Base-by-base conservation (phyloP, 179 eudicot genomes). In the Amaranthus tricolor region DNA sequence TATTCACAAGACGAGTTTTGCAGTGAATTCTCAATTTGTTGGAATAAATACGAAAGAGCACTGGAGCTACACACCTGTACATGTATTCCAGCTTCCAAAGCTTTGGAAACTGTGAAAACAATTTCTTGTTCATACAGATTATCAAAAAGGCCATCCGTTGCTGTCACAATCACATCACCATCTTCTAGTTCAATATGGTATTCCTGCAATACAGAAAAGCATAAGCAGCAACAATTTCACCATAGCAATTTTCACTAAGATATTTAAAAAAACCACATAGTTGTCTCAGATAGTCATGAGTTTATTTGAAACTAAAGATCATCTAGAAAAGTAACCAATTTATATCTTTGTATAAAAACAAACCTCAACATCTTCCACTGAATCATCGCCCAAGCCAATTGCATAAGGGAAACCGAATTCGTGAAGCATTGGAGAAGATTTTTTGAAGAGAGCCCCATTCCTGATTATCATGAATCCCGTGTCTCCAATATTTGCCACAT, bases 61-160 rank as follows among this genome's bases (percentile, higher is more conserved):
- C 65, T 64, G 9, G 24, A 58, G 60, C 75, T 54, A 48, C 73
- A 40, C 70, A 94, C 98, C 97, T 92, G 78, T 7, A 81, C 74
- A 54, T 76, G 73, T 82, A 62, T 75, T 68, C 82, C 85, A 74
- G 79, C 85, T 79, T 80, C 77, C 74, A 85, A 14, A 16, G 89
- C 86, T 71, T 82, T 81, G 73, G 83, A 79, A 77, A 92, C 82
- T 10, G 85, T 61, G 53, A 82, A 84, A 47, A 82, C 85, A 73
- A 94, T 90, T 75, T 94, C 96, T 71, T 87, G 82, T 67, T 88
- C 89, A 51, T 92, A 94, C 15, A 92, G 78, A 83, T 94, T 92
- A 87, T 90, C 96, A 75, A 92, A 88, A 43, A 94, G 91, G 72
- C 96, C 98, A 84, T 94, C 94, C 9, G 97, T 92, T 56, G 93